Evolutionary conservation across 164 flowering plant genomes (phyloP).

Genomic region (Chimonanthus praecox): DNA sequence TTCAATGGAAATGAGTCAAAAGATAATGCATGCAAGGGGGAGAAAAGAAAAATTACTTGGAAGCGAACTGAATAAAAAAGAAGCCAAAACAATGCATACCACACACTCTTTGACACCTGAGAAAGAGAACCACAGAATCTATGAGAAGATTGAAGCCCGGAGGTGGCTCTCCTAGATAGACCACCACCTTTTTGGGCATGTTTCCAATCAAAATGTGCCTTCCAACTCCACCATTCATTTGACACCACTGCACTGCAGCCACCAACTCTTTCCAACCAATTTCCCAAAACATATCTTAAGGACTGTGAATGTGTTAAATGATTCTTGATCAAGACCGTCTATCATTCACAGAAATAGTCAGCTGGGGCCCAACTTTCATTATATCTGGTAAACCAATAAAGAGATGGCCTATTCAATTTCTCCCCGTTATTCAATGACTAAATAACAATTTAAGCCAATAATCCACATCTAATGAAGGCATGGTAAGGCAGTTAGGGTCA

Average conservation of each 20-base stretch:
- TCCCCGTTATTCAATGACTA: background rate
- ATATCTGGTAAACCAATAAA: too few relatives aligned
- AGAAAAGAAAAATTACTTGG: background rate
- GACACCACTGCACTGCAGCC: conserved; percentile 41
- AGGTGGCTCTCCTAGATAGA: conserved; percentile 83
- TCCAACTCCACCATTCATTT: conserved; percentile 59
- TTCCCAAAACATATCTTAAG: background rate
- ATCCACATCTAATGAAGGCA: background rate
- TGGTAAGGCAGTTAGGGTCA: background rate
- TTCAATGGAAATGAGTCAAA: background rate
- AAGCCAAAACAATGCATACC: conserved; percentile 20
- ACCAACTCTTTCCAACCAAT: conserved; percentile 4
- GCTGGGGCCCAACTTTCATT: background rate
- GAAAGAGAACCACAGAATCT: conserved; percentile 46
- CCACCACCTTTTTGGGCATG: conserved; percentile 46
- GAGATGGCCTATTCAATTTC: background rate
- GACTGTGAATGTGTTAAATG: background rate
- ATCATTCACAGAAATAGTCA: background rate
- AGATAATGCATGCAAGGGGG: background rate
- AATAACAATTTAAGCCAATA: background rate
- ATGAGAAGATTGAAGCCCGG: conserved; percentile 74
- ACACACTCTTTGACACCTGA: conserved; percentile 18
- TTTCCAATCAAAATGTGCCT: conserved; percentile 62
- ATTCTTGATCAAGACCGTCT: background rate
- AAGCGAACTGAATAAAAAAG: too few relatives aligned